Conservation (phyloP, 1,284 basidiomycete species). For the Naganishia sp. region DNA sequence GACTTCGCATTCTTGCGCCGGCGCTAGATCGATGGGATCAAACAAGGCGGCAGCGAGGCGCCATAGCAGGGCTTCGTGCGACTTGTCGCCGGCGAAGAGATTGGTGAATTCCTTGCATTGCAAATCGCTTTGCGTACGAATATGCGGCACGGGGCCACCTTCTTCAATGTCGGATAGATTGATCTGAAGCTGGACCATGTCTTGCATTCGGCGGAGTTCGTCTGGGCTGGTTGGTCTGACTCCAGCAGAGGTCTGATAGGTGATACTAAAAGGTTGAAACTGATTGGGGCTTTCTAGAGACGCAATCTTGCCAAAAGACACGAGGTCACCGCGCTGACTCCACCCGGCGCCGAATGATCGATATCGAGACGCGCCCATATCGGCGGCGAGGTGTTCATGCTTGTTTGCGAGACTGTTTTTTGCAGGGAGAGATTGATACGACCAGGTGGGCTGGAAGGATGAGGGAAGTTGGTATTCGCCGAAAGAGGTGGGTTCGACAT, state of each 20-base stretch:
- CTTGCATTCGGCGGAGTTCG: slow-evolving; percentile 57
- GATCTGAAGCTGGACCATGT: slow-evolving; percentile 77
- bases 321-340: slow-evolving; percentile 49
- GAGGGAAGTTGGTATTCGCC: slow-evolving; percentile 28
- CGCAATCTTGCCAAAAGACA: slow-evolving; percentile 51
- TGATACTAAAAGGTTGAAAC: slow-evolving; percentile 37
- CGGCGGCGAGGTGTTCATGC: slow-evolving; percentile 26
- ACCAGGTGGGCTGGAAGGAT: slow-evolving; percentile 37
- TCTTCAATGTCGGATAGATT: slow-evolving; percentile 68
- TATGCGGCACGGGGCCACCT: slow-evolving; percentile 62
- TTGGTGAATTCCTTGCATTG: slow-evolving; percentile 77
- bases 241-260: slow-evolving; percentile 38
- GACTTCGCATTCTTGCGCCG: slow-evolving; percentile 61
- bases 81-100: slow-evolving; percentile 72
- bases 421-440: slow-evolving; percentile 33
- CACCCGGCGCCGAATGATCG: slow-evolving; percentile 32
- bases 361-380: slow-evolving; percentile 21
- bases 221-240: not conserved
- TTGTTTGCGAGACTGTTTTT: slow-evolving; percentile 22
- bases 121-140: slow-evolving; percentile 62
- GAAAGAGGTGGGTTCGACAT: slow-evolving; percentile 40
- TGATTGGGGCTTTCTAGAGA: slow-evolving; percentile 33
- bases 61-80: slow-evolving; percentile 78
- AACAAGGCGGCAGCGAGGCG: slow-evolving; percentile 88
- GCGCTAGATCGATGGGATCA: slow-evolving; percentile 65